Conservation (phyloP, 805 yeast genomes). For the Yamadazyma philogaea region DNA sequence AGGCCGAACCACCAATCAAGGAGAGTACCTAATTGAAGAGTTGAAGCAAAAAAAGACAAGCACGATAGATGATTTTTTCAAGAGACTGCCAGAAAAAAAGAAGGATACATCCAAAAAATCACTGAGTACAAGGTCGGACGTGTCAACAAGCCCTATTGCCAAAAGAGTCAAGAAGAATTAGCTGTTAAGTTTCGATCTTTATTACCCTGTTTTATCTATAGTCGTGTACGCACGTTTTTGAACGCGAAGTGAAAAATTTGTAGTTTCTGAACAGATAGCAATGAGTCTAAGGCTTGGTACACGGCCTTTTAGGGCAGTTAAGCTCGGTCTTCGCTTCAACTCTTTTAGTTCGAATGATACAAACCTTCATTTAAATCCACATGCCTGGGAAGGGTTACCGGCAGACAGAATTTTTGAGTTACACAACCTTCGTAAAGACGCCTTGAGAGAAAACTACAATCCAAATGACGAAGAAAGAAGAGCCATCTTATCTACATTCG, state of each 20-base stretch:
- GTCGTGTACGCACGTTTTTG: constrained; percentile 4
- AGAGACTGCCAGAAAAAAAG: constrained; percentile 5
- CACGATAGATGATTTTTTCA: constrained; percentile 28
- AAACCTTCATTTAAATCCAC: constrained; percentile 56
- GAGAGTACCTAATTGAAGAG: constrained; percentile 35
- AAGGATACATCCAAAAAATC: not conserved
- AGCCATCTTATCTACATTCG: constrained; percentile 40
- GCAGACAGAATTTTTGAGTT: constrained; percentile 59
- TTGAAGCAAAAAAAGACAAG: constrained; percentile 16
- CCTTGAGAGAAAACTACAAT: constrained; percentile 39
- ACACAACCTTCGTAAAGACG: constrained; percentile 55
- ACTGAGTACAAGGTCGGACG: not conserved
- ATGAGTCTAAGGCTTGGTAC: not conserved
- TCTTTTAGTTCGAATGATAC: constrained; percentile 1
- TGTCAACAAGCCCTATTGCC: not conserved
- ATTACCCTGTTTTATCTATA: not conserved
- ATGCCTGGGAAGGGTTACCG: constrained; percentile 67
- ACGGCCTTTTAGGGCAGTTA: not conserved
- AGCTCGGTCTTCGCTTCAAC: constrained; percentile 7
- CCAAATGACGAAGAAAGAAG: constrained; percentile 63
- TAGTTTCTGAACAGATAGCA: not conserved
- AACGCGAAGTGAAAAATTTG: constrained; percentile 9
- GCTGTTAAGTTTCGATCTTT: not conserved
- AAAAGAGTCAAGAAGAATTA: not conserved
- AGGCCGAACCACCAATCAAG: constrained; percentile 56